Evolutionary conservation across 768 basidiomycete species (phyloP), one percentile per base, ranked within the genome.

Genomic region (Heimioporus sp.): DNA sequence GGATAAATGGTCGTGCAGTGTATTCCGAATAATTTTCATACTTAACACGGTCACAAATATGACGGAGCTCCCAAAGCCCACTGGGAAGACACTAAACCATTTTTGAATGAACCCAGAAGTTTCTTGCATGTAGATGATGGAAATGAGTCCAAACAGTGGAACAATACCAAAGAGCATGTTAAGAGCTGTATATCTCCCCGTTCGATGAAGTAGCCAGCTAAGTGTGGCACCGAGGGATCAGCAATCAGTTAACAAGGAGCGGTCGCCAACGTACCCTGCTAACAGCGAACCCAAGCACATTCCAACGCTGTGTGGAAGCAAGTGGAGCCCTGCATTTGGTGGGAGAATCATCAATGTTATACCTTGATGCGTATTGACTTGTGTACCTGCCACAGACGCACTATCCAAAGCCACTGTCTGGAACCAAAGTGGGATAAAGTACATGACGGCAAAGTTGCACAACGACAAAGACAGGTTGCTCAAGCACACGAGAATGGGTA

Each of bases 391-490:
- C 2, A 35, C 46, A 3, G 52, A 43, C 21, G 52, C 56, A 36
- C 46, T 59, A 2, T 53, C 43, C 51, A 54, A 38, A 13, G 49
- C 17, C 4, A 59, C 58, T 0, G 52, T 58, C 31, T 59, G 42
- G 35, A 59, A 59, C 58, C 58, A 59, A 17, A 59, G 6, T 1
- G 58, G 56, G 24, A 59, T 16, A 20, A 59, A 59, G 43, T 50
- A 59, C 39, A 48, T 59, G 31, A 58, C 35, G 2, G 49, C 50
- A 24, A 51, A 58, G 45, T 59, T 59, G 58, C 56, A 53, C 21
- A 48, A 10, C 3, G 39, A 32, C n/a, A 46, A 1, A 31, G 58
- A 58, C 16, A 16, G 51, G 31, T 48, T 59, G 12, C 56, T 58
- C 30, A 45, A 30, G 39, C 30, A 9, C 11, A 54, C 49, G 8